Evolutionary conservation across 768 basidiomycete species (phyloP).

Genomic region (Infundibulicybe gibba): DNA sequence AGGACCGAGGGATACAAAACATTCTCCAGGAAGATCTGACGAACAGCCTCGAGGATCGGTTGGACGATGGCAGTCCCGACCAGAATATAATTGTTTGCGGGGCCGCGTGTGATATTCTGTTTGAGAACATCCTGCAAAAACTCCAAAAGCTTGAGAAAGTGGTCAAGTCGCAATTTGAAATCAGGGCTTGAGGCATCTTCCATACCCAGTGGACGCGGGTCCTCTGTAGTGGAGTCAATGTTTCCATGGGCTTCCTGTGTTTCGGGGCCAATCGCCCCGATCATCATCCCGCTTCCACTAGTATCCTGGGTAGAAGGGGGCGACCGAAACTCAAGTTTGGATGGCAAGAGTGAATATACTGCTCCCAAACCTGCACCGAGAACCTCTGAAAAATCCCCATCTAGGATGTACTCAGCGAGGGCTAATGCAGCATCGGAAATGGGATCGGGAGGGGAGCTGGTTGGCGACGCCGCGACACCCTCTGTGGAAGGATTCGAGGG

Average conservation of each 20-base stretch:
- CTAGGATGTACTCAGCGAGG: slow-evolving; percentile 88
- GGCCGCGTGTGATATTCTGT: slow-evolving; percentile 52
- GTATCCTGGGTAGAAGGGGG: slow-evolving; percentile 33
- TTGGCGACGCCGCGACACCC: slow-evolving; percentile 8
- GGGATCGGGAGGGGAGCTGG: slow-evolving; percentile 42
- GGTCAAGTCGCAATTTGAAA: slow-evolving; percentile 77
- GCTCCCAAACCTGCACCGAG: slow-evolving; percentile 91
- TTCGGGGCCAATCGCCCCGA: slow-evolving; percentile 60
- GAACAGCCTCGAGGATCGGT: slow-evolving; percentile 78
- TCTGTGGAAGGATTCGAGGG: slow-evolving; percentile 36
- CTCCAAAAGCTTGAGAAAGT: slow-evolving; percentile 87
- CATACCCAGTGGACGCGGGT: slow-evolving; percentile 57
- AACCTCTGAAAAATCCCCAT: slow-evolving; percentile 98
- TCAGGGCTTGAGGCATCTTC: slow-evolving; percentile 74
- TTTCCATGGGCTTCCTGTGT: slow-evolving; percentile 54
- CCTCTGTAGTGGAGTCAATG: slow-evolving; percentile 44
- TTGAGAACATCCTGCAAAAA: slow-evolving; percentile 88
- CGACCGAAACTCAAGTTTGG: slow-evolving; percentile 73
- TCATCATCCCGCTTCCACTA: slow-evolving; percentile 58
- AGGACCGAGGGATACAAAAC: slow-evolving; percentile 90
- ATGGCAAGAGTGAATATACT: slow-evolving; percentile 87
- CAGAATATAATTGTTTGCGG: slow-evolving; percentile 54
- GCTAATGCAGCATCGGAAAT: slow-evolving; percentile 83
- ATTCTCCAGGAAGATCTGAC: slow-evolving; percentile 86
- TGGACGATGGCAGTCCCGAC: slow-evolving; percentile 82